Evolutionary conservation across 2,329 filamentous ascomycete species (phyloP).

Genomic region (Pezicula carpinea): DNA sequence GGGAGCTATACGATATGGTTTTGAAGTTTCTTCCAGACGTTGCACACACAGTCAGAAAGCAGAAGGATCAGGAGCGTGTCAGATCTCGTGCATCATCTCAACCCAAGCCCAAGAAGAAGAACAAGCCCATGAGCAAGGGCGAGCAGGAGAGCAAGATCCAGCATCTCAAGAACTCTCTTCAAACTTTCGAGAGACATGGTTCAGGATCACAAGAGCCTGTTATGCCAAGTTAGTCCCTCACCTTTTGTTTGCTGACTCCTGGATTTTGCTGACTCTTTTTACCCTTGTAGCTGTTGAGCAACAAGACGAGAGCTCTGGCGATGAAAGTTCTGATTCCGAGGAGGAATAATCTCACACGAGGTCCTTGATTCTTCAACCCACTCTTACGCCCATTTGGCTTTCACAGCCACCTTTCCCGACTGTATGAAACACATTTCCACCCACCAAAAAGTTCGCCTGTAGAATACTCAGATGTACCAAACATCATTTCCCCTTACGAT

Average conservation of each 20-base stretch:
- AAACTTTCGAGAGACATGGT: constrained; percentile 31
- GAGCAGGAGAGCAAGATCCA: constrained; percentile 67
- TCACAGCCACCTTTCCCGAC: neutral
- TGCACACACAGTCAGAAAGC: constrained; percentile 21
- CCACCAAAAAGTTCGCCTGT: neutral
- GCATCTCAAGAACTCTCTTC: constrained; percentile 55
- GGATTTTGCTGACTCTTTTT: constrained; percentile 8
- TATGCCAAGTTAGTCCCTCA: constrained; percentile 24
- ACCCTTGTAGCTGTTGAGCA: constrained; percentile 23
- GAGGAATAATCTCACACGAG: constrained; percentile 27
- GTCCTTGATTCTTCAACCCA: no score
- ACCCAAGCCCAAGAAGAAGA: constrained; percentile 46
- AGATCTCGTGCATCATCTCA: constrained; percentile 26
- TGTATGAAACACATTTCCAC: neutral
- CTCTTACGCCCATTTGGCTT: neutral
- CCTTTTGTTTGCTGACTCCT: neutral
- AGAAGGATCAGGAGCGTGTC: constrained; percentile 20
- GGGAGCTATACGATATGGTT: constrained; percentile 50
- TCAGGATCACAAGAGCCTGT: constrained; percentile 35
- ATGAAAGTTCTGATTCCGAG: constrained; percentile 50
- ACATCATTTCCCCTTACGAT: neutral
- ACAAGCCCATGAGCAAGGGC: constrained; percentile 71
- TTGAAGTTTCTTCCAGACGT: constrained; percentile 45
- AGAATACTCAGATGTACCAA: neutral
- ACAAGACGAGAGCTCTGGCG: constrained; percentile 43